Evolutionary conservation across 768 basidiomycete species (phyloP).

Genomic region (Pisolithus microcarpus): DNA sequence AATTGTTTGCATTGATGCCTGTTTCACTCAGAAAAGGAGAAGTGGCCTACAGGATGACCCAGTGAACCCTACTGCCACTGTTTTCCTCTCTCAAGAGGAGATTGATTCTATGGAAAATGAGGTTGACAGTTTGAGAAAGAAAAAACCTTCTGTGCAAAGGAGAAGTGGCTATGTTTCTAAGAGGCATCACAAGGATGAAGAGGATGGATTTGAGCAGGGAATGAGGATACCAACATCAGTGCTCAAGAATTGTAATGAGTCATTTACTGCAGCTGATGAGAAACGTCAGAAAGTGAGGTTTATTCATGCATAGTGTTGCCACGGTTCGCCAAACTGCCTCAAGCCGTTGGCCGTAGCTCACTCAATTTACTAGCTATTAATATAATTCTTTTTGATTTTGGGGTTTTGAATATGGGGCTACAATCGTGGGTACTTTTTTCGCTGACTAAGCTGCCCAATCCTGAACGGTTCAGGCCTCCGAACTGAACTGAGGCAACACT

Average conservation of each 20-base stretch:
- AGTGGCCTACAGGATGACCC: slow-evolving; percentile 5
- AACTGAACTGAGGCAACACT: too few relatives aligned
- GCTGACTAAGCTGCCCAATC: too few relatives aligned
- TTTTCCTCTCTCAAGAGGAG: slow-evolving; percentile 14
- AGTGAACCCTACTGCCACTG: slow-evolving; percentile 9
- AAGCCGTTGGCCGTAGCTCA: too few relatives aligned
- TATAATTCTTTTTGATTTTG: too few relatives aligned
- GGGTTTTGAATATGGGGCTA: too few relatives aligned
- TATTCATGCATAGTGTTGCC: too few relatives aligned
- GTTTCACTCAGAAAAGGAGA: slow-evolving; percentile 28
- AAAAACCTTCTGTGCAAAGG: neutral
- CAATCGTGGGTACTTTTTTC: too few relatives aligned
- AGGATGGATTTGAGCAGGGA: slow-evolving; percentile 12
- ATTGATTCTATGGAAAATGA: neutral
- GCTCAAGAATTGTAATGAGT: slow-evolving; percentile 26
- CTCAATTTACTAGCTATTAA: too few relatives aligned
- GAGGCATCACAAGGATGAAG: neutral
- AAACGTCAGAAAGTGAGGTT: slow-evolving; percentile 3
- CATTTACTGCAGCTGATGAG: slow-evolving; percentile 18
- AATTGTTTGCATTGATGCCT: slow-evolving; percentile 28
- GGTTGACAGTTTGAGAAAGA: neutral
- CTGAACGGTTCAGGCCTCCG: too few relatives aligned
- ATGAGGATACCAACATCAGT: slow-evolving; percentile 23
- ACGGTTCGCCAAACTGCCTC: too few relatives aligned
- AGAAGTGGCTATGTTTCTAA: neutral